Base-by-base conservation (phyloP, 805 yeast species). In the Wickerhamomyces rabaulensis region DNA sequence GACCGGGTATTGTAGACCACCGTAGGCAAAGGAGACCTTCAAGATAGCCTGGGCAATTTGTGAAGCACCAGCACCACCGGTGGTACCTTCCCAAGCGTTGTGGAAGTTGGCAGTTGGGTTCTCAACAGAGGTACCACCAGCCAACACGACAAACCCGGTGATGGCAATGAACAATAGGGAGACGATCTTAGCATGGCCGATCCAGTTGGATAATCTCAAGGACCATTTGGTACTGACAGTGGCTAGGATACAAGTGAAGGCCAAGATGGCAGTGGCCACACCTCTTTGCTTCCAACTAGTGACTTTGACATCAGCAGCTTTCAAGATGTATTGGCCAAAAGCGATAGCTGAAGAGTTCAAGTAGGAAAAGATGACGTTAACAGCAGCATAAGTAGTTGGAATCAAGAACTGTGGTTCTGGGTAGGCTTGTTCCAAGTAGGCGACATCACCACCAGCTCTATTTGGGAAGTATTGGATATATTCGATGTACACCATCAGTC, bases 241-340 rank as follows among this genome's bases (percentile, higher is more conserved):
- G 8, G 64, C 48, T 5, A 65, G 44, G 6, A 55, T 40, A 38
- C 59, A 51, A 8, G 61, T 55, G 60, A 83, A 80, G 0, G 63
- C 52, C 41, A 69, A 60, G 4, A 61, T 63, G 22, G 61, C 68
- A 20, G 65, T 59, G 21, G 67, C 70, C 39, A 69, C 49, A 22
- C 80, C 87, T 53, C 73, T 60, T 43, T 61, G 64, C 39, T 57
- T 58, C 74, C 73, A 69, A 50, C 80, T 74, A n/a, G 84, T 79
- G 6, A 57, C 50, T 13, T 55, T 54, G 39, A 54, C 55, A 3
- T 57, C 65, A 9, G 70, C 68, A 37, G 73, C 73, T 43, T 49
- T 52, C 36, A 63, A 54, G 17, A 67, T 56, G 43, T 68, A 68
- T 13, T 57, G 50, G 13, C 68, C 69, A 51, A 67, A 68, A 1